A percentile compares a stretch with the other conserved stretches of the same genome.
phyloP scores from a whole-genome alignment of 225 moss, liverwort and hornwort genomes.

The Antitrichia curtipendula region DNA sequence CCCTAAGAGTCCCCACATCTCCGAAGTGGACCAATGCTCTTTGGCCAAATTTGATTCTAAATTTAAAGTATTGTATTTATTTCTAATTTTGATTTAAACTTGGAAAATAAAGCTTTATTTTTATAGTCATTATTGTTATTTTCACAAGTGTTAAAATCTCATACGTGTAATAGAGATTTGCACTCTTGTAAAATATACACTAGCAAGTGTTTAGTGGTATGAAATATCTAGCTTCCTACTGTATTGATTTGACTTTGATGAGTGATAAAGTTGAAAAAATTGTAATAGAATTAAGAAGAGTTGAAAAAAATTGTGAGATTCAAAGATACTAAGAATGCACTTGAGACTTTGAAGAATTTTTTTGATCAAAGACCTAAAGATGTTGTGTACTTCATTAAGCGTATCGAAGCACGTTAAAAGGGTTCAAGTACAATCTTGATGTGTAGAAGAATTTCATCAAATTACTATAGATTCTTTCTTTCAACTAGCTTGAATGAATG shows the following conservation, averaged over 20 bases:
- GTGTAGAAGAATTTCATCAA: background rate
- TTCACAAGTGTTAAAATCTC: background rate
- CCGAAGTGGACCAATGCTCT: rapidly evolving
- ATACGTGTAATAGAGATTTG: background rate
- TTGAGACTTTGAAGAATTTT: background rate
- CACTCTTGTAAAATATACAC: background rate
- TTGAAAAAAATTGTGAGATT: background rate
- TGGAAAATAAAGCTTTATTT: background rate
- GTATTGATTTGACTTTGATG: background rate
- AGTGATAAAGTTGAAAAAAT: background rate
- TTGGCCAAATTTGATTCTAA: background rate
- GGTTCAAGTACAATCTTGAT: background rate
- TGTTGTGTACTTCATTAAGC: rapidly evolving
- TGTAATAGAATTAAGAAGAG: too few species aligned
- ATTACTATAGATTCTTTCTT: background rate
- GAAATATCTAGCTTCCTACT: background rate
- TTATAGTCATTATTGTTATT: background rate
- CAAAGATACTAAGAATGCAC: background rate
- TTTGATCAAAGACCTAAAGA: background rate
- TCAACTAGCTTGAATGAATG: background rate
- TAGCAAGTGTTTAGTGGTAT: background rate
- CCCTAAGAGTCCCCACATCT: rapidly evolving
- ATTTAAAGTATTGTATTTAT: rapidly evolving
- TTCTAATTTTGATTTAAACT: too few species aligned
- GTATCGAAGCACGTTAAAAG: background rate